Conservation (phyloP, 2,329 filamentous ascomycete genomes). For the Hymenoscyphus occultus region DNA sequence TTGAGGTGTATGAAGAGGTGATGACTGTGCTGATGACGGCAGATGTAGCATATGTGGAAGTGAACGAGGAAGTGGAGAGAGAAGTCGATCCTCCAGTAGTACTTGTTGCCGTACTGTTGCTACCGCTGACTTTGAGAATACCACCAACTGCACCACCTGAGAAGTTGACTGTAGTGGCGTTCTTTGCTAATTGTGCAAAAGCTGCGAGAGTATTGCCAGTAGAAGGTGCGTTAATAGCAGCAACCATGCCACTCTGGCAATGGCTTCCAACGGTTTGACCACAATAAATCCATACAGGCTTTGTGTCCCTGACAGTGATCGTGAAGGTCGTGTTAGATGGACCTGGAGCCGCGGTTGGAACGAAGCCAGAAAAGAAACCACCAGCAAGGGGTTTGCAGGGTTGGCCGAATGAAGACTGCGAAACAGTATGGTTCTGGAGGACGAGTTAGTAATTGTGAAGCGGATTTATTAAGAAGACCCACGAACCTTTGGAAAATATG, state of each 20-base stretch:
- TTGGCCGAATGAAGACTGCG: constrained; percentile 40
- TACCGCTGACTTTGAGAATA: constrained; percentile 27
- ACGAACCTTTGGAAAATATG: constrained; percentile 35
- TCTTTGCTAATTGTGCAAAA: constrained; percentile 33
- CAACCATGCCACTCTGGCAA: constrained; percentile 50
- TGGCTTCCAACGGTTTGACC: constrained; percentile 36
- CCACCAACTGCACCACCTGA: constrained; percentile 38
- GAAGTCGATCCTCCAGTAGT: constrained; percentile 5
- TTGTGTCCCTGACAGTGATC: constrained; percentile 40
- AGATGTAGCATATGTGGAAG: constrained; percentile 10
- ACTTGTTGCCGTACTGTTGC: background rate
- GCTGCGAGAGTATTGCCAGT: constrained; percentile 41
- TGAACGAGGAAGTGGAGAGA: constrained; percentile 7
- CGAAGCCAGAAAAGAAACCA: constrained; percentile 42
- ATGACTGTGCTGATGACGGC: constrained; percentile 1
- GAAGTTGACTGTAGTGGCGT: constrained; percentile 37
- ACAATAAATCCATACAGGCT: constrained; percentile 46
- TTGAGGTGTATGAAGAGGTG: background rate
- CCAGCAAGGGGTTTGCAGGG: constrained; percentile 40
- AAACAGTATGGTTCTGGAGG: constrained; percentile 37
- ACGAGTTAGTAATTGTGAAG: constrained; percentile 8
- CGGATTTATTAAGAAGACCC: background rate
- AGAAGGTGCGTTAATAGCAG: constrained; percentile 44
- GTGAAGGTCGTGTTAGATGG: constrained; percentile 39
- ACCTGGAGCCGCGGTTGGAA: constrained; percentile 35